Conservation (phyloP, 2,329 filamentous ascomycete species). For the Beauveria medogensis region DNA sequence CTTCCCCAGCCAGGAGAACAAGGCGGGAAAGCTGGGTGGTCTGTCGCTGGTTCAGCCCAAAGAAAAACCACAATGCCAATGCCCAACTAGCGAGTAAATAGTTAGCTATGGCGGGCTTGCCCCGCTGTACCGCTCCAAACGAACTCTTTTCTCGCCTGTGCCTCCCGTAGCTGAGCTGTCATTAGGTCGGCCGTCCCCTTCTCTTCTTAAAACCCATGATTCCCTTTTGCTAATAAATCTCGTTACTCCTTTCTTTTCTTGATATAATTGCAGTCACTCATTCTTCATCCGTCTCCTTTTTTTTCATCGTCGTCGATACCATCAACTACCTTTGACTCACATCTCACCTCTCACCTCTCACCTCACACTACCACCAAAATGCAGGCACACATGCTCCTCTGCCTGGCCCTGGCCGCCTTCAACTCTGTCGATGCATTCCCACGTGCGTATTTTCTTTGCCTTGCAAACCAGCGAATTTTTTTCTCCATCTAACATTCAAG, state of each 20-base stretch:
- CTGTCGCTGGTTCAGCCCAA: too few species aligned
- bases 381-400: slow-evolving; percentile 1
- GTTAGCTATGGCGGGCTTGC: not conserved
- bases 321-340: not conserved
- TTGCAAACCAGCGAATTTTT: not conserved
- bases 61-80: not conserved
- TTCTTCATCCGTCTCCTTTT: not conserved
- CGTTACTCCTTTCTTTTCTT: not conserved
- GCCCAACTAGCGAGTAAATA: not conserved
- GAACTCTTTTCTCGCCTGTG: not conserved
- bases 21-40: too few species aligned
- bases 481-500: not conserved
- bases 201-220: not conserved
- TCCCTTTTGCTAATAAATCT: not conserved
- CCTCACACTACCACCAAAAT: not conserved
- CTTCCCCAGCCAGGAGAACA: too few species aligned
- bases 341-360: not conserved
- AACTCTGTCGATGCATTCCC: not conserved
- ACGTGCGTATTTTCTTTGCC: not conserved
- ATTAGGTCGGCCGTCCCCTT: not conserved
- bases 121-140: not conserved
- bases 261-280: not conserved
- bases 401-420: slow-evolving; percentile 1
- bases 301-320: not conserved
- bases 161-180: too few species aligned